These are phyloP conservation scores for Teratosphaeria gauchensis DNA, from an alignment of 2,329 filamentous ascomycete genomes.

Conservation along the genomic window DNA sequence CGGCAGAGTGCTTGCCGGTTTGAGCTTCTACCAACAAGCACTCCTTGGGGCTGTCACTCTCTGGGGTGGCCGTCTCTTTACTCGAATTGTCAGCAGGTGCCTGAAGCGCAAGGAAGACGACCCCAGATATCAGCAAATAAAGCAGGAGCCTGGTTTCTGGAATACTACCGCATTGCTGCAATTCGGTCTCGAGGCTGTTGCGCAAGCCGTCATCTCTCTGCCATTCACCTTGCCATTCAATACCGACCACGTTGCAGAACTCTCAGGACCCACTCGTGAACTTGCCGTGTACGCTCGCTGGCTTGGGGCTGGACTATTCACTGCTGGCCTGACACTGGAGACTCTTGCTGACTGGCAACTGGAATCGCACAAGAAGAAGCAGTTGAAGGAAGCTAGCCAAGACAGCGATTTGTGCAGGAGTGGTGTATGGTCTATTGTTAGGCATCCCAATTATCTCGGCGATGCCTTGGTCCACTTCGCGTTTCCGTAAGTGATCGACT, in stretches of 20 bases:
- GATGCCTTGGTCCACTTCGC: background rate
- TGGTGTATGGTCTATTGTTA: background rate
- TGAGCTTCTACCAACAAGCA: background rate
- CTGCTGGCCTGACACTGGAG: background rate
- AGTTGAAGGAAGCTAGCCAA: background rate
- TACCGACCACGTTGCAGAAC: background rate
- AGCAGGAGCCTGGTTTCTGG: background rate
- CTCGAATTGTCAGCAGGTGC: background rate
- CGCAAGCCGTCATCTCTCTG: background rate
- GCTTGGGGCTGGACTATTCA: background rate
- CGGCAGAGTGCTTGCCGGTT: background rate
- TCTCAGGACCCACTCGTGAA: background rate
- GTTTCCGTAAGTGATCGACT: background rate
- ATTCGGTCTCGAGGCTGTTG: background rate
- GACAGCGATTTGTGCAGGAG: background rate
- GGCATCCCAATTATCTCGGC: background rate
- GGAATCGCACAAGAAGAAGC: background rate
- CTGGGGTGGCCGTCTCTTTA: background rate
- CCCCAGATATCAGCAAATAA: background rate
- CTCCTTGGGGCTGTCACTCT: background rate
- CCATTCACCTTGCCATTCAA: background rate
- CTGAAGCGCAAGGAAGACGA: background rate
- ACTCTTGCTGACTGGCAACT: background rate
- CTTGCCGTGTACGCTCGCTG: background rate
- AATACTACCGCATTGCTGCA: background rate